These are phyloP conservation scores for Chaetomiaceae sp. DNA, from an alignment of 2,329 filamentous ascomycete species.

Conservation along the genomic window DNA sequence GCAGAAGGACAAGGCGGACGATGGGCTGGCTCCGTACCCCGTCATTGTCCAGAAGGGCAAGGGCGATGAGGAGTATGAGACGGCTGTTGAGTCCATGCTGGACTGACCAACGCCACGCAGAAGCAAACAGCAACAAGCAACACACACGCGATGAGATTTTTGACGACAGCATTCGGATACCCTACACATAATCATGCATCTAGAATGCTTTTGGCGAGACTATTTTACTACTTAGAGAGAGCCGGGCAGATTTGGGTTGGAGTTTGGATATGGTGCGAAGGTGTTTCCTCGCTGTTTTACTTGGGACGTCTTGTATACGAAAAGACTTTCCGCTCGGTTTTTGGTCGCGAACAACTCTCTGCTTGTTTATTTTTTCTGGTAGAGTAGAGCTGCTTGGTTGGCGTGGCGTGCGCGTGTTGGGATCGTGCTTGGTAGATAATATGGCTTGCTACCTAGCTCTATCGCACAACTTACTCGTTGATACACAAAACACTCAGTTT, in stretches of 20 bases:
- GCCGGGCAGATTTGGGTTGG: neutral
- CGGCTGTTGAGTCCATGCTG: constrained; percentile 23
- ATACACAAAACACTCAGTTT: no score
- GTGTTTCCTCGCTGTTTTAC: no score
- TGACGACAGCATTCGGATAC: constrained; percentile 5
- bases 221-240: no score
- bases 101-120: constrained; percentile 7
- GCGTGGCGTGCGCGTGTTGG: no score
- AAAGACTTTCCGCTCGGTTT: constrained; percentile 1
- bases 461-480: no score
- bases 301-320: no score
- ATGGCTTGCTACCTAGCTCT: no score
- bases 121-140: no score
- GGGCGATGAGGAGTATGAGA: constrained; percentile 31
- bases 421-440: no score
- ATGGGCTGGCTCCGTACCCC: constrained; percentile 21
- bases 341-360: no score
- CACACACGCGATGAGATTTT: constrained; percentile 7
- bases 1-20: constrained; percentile 23
- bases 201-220: constrained; percentile 10
- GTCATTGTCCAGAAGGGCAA: constrained; percentile 29
- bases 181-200: constrained; percentile 7
- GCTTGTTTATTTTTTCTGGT: no score
- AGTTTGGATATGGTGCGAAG: constrained; percentile 6
- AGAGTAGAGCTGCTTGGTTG: no score